phyloP scores from a whole-genome alignment of 768 basidiomycete species.

The Lepiota subincarnata region DNA sequence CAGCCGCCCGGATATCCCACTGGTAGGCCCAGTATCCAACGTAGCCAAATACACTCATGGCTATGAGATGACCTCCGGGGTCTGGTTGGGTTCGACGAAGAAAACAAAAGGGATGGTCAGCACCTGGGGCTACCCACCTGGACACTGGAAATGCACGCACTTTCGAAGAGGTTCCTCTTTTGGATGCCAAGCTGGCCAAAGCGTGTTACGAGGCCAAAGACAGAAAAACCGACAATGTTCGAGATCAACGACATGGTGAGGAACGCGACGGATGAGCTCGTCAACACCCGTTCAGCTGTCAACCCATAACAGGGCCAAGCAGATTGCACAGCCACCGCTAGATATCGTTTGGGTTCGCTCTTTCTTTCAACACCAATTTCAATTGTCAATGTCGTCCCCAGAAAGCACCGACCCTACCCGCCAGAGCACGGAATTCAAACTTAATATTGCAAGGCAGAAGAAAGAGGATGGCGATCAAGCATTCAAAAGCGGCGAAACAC shows the following conservation, averaged over 20 bases:
- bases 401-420: slow-evolving; percentile 11
- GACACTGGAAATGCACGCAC: slow-evolving; percentile 44
- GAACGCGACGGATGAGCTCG: slow-evolving; percentile 13
- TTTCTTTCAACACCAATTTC: slow-evolving; percentile 7
- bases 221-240: slow-evolving; percentile 73
- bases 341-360: slow-evolving; percentile 19
- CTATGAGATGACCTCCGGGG: slow-evolving; percentile 63
- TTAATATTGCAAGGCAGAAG: slow-evolving; percentile 59
- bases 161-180: slow-evolving; percentile 71
- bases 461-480: slow-evolving; percentile 65
- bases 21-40: slow-evolving; percentile 71
- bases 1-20: slow-evolving; percentile 61
- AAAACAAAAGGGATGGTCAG: slow-evolving; percentile 5
- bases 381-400: slow-evolving; percentile 7
- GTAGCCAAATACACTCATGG: slow-evolving; percentile 68
- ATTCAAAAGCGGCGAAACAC: slow-evolving; percentile 61
- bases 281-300: slow-evolving; percentile 13
- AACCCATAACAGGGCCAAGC: slow-evolving; percentile 25
- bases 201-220: slow-evolving; percentile 78
- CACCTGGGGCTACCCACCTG: not conserved
- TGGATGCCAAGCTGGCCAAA: slow-evolving; percentile 87
- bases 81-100: slow-evolving; percentile 40
- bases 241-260: slow-evolving; percentile 58
- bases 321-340: slow-evolving; percentile 32
- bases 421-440: slow-evolving; percentile 35